Evolutionary conservation across 495 filamentous ascomycete genomes (phyloP), one percentile per base, ranked within the genome.

Genomic region (Aspergillus homomorphus): DNA sequence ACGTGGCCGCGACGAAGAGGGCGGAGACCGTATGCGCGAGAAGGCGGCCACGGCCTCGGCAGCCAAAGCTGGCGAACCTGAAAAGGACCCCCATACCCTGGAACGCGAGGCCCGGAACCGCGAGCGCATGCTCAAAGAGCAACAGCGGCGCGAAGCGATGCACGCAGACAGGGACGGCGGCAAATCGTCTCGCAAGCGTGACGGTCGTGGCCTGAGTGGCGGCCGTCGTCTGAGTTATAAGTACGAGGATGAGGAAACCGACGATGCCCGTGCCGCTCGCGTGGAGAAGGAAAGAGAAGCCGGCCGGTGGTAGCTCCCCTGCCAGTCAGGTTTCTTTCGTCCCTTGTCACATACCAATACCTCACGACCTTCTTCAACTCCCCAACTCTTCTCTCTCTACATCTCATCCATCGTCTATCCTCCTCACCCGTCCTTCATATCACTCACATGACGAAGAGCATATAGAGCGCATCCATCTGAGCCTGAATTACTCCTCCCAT

Each of bases 61-160:
- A 0, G 53, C 59, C 14, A 61, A 66, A 44, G 50, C 54, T 20
- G 15, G 69, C 18, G 77, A 77, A 9, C 76, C 78, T 0, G 73
- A 75, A 14, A 77, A 81, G 61, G 88, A 96, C 66, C 84, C 87
- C 0, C 86, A 92, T 63, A 87, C 88, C 0, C 74, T 87, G 1
- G 91, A 93, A 66, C 86, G 91, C 16, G 88, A 91, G 67, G 85
- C 85, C 14, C 80, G 89, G 15, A 86, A 91, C 58, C 79, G 88
- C 12, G 91, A 93, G 67, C 80, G 91, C 12, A 69, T 92, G 45
- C 77, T 89, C 6, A 89, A 89, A 60, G 91, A 95, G 69, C 81
- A 90, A 50, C 85, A 92, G 69, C 84, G 88, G 18, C 86, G 90
- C 48, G 84, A 84, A 55, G 73, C 74, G 68, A 64, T 70, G 73